These are phyloP conservation scores for Lasiodiplodia sp. DNA, from an alignment of 2,329 filamentous ascomycete species.

Conservation along the genomic window DNA sequence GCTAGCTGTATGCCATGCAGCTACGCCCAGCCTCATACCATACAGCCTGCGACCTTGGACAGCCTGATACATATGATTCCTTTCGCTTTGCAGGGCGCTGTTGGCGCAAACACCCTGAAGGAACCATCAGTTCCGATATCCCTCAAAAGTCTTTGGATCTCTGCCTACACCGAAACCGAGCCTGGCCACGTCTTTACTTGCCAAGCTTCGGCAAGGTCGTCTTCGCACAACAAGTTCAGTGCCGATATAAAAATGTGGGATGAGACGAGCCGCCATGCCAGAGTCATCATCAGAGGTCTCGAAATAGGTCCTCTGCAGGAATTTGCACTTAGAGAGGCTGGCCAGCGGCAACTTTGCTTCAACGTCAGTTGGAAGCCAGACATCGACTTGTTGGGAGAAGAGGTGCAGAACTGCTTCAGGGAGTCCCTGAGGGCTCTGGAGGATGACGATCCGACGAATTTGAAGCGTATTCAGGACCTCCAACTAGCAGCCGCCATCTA, in stretches of 20 bases:
- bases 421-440: background rate
- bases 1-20: conserved; percentile 5
- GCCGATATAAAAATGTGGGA: conserved; percentile 16
- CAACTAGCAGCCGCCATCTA: conserved; percentile 16
- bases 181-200: conserved; percentile 5
- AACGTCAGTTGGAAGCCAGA: conserved; percentile 28
- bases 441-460: background rate
- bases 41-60: conserved; percentile 25
- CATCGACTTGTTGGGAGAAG: conserved; percentile 23
- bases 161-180: background rate
- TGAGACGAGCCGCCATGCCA: conserved; percentile 17
- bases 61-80: conserved; percentile 16
- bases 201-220: background rate
- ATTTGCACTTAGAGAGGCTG: conserved; percentile 3
- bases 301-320: conserved; percentile 23
- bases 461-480: conserved; percentile 21
- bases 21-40: conserved; percentile 15
- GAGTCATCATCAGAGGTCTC: conserved; percentile 19
- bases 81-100: conserved; percentile 5
- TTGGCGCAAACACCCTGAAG: background rate
- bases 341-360: conserved; percentile 26
- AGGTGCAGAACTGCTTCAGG: conserved; percentile 22
- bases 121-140: conserved; percentile 17
- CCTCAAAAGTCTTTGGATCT: conserved; percentile 7
- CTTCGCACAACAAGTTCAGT: background rate